These are phyloP conservation scores for Exophiala aquamarina DNA, from an alignment of 2,329 filamentous ascomycete species.

Conservation along the genomic window DNA sequence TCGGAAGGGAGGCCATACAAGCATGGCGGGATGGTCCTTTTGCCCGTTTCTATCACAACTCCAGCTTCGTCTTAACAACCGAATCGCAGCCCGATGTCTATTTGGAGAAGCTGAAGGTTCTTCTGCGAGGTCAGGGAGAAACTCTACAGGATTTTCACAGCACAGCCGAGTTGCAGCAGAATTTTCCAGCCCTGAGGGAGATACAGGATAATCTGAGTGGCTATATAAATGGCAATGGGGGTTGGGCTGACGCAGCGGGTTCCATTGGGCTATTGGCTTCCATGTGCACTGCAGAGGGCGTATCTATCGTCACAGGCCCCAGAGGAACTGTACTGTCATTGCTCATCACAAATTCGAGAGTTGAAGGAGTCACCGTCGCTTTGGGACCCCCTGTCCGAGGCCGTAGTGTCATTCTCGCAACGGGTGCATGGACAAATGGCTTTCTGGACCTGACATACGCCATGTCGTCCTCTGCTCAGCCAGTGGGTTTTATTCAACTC, in stretches of 20 bases:
- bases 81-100: conserved; percentile 30
- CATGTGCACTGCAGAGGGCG: conserved; percentile 9
- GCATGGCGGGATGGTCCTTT: conserved; percentile 57
- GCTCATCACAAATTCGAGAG: conserved; percentile 32
- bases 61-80: conserved; percentile 32
- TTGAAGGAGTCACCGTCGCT: conserved; percentile 61
- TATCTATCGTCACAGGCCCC: conserved; percentile 15
- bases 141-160: conserved; percentile 1
- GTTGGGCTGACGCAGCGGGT: conserved; percentile 44
- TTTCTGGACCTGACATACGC: conserved; percentile 75
- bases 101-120: conserved; percentile 3
- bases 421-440: conserved; percentile 83
- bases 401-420: conserved; percentile 74
- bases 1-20: conserved; percentile 70
- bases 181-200: conserved; percentile 39
- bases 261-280: conserved; percentile 14
- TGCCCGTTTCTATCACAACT: conserved; percentile 28
- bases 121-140: background rate
- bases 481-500: conserved; percentile 74
- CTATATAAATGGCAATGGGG: conserved; percentile 45
- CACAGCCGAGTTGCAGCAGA: conserved; percentile 32
- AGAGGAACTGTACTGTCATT: conserved; percentile 26
- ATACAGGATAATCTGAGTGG: conserved; percentile 40
- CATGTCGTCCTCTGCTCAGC: conserved; percentile 77
- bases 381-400: conserved; percentile 56